phyloP scores from a whole-genome alignment of 352 stramenopile genomes.

The Phytophthora rubi region DNA sequence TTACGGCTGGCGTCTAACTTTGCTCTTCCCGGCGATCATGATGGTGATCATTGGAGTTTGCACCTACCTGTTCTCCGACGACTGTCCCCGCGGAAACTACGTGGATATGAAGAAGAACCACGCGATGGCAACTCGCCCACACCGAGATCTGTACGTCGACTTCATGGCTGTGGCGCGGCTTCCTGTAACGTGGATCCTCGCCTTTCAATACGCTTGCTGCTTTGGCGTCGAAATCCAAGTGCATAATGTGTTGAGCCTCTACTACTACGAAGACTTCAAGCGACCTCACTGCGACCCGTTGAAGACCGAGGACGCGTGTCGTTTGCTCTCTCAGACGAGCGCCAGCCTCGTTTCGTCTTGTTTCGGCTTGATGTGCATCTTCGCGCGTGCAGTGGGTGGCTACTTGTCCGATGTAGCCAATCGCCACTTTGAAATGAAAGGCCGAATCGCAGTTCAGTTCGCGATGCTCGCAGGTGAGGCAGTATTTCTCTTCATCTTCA shows the following conservation, averaged over 20 bases:
- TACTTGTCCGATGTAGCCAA: slow-evolving; percentile 85
- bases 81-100: slow-evolving; percentile 34
- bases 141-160: too few relatives aligned
- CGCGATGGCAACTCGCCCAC: slow-evolving; percentile 11
- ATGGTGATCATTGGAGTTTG: slow-evolving; percentile 72
- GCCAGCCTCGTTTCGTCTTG: slow-evolving; percentile 88
- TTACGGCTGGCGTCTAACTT: slow-evolving; percentile 90
- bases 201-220: slow-evolving; percentile 57
- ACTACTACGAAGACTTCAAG: slow-evolving; percentile 91
- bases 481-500: slow-evolving; percentile 87
- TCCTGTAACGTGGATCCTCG: slow-evolving; percentile 82
- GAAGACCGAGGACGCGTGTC: slow-evolving; percentile 6
- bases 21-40: slow-evolving; percentile 86
- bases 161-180: slow-evolving; percentile 47
- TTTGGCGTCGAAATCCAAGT: slow-evolving; percentile 95
- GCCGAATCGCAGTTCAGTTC: slow-evolving; percentile 83
- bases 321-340: slow-evolving; percentile 36
- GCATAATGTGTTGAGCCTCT: slow-evolving; percentile 92
- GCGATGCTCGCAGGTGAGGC: slow-evolving; percentile 78
- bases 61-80: slow-evolving; percentile 29
- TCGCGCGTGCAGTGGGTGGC: slow-evolving; percentile 89
- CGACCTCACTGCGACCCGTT: too few relatives aligned
- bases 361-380: slow-evolving; percentile 95
- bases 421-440: slow-evolving; percentile 81
- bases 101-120: slow-evolving; percentile 21